Evolutionary conservation across 345 rosid species (phyloP).

Genomic region (Gossypium stocksii): DNA sequence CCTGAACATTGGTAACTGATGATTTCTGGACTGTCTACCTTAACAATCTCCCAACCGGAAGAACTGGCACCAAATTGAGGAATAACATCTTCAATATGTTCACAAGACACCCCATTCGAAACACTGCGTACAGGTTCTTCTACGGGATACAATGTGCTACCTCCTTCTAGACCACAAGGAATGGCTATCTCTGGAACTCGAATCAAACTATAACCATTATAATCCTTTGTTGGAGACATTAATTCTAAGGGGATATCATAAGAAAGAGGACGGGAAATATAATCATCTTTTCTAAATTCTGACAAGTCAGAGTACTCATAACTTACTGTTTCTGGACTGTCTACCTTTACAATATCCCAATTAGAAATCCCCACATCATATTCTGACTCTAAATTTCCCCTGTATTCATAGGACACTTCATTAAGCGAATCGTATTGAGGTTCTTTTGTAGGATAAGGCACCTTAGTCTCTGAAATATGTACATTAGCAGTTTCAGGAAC

Average conservation of each 20-base stretch:
- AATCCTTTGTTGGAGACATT: slow-evolving; percentile 12
- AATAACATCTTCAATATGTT: slow-evolving; percentile 24
- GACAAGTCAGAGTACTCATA: slow-evolving; percentile 12
- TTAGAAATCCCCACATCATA: slow-evolving; percentile 21
- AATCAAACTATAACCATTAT: slow-evolving; percentile 15
- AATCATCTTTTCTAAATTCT: slow-evolving; percentile 15
- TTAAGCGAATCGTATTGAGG: slow-evolving; percentile 24
- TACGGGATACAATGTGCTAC: slow-evolving; percentile 3
- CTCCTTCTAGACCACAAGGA: slow-evolving; percentile 11
- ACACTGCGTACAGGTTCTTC: slow-evolving; percentile 24
- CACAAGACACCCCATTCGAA: slow-evolving; percentile 18
- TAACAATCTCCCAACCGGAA: slow-evolving; percentile 31
- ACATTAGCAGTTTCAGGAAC: slow-evolving; percentile 19
- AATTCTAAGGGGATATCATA: slow-evolving; percentile 11
- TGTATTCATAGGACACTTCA: slow-evolving; percentile 14
- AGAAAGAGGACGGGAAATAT: slow-evolving; percentile 6
- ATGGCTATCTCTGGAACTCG: slow-evolving; percentile 12
- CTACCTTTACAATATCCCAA: slow-evolving; percentile 27
- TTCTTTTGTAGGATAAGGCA: slow-evolving; percentile 21
- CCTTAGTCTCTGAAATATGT: slow-evolving; percentile 7
- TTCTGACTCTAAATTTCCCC: slow-evolving; percentile 13
- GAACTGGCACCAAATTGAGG: slow-evolving; percentile 5
- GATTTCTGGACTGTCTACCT: slow-evolving; percentile 26
- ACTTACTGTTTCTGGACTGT: slow-evolving; percentile 21
- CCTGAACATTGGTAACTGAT: slow-evolving; percentile 14